Base-by-base conservation (phyloP, 2,329 filamentous ascomycete species). In the Colletotrichum tanaceti region DNA sequence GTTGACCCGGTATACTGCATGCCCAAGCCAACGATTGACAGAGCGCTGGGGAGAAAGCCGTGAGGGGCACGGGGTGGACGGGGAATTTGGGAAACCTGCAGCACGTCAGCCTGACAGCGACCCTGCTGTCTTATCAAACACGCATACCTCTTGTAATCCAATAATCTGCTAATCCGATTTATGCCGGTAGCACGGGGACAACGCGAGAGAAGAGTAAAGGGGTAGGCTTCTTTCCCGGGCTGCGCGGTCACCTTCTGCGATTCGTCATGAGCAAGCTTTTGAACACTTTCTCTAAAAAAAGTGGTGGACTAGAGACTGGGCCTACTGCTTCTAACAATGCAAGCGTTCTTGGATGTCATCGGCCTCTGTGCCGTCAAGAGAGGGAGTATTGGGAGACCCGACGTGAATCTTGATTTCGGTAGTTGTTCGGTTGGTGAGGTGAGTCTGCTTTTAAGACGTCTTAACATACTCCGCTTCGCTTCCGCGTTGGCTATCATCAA, bases 1-100 rank as follows among this genome's bases (percentile, higher is more conserved):
- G 91, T 99, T 60, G 93, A 99, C 78, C 93, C 96, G 39, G 88
- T 93, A 52, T 99, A 98, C 76, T 94, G 91, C 78, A 89, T 94
- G 86, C 93, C 93, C 1, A 91, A 87, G 78, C 83, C 86, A 64
- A 87, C 90, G 55, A 89, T 87, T 53, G 82, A 88, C 68, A 88
- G 85, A 74, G 82, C 89, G n/a, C 75, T 90, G 75, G 80, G 66
- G 5, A 58, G 41, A 22, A 69, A 50, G 43, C n/a, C 20, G 50
- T 46, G 39, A 28, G 18, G 50, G 24, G 20, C 38, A 5, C 2
- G 43, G 62, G 18, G 18, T 43, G 14, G 43, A 55, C 11, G 24
- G 13, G 14, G 38, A 14, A n/a, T 32, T 39, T 10, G 50, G 14
- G 14, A 63, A 39, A n/a, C 22, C 44, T 24, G 18, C 6, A 10